Base-by-base conservation (phyloP, 2,329 filamentous ascomycete genomes). In the Diaporthe humulicola region DNA sequence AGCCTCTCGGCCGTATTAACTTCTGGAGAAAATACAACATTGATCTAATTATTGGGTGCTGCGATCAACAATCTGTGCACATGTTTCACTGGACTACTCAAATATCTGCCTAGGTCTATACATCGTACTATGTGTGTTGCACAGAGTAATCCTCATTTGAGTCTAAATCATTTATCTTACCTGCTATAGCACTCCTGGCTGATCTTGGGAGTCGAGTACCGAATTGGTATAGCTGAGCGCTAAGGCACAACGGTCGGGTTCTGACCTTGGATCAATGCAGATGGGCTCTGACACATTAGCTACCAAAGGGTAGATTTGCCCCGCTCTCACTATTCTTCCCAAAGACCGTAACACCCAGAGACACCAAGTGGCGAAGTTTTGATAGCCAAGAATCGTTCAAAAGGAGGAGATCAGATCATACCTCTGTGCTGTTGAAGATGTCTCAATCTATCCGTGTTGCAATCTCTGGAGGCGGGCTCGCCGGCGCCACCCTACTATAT, bases 401-500 rank as follows among this genome's bases (percentile, higher is more conserved):
- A 36, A 36, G 54, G 5, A 33, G 8, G 8, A 54, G 28, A 54
- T 28, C 25, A 54, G 8, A 30, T n/a, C 9, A 57, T 57, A 28
- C 10, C 5, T 19, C 15, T 17, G 25, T 4, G 22, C 52, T 19
- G 25, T 30, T 9, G 28, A 25, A 25, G 19, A 58, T 58, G 56
- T 58, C 33, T n/a, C 30, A 25, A 58, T 12, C 54, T 9, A 76
- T 78, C 36, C 50, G 76, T 38, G 38, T 78, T 19, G 76, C 76
- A 9, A 78, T 78, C 14, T 60, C 60, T 30, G 76, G 77, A 14
- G 77, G 77, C 38, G 77, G 77, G 1, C 57, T 78, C 4, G 76
- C 76, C 15, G 77, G 77, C 36, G 75, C 77, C 14, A 75, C 75
- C 64, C 3, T 73, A 3, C 48, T 73, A 9, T 50, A 45, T 30